phyloP scores from a whole-genome alignment of 75 land plant species.

The Pseudotsuga menziesii region DNA sequence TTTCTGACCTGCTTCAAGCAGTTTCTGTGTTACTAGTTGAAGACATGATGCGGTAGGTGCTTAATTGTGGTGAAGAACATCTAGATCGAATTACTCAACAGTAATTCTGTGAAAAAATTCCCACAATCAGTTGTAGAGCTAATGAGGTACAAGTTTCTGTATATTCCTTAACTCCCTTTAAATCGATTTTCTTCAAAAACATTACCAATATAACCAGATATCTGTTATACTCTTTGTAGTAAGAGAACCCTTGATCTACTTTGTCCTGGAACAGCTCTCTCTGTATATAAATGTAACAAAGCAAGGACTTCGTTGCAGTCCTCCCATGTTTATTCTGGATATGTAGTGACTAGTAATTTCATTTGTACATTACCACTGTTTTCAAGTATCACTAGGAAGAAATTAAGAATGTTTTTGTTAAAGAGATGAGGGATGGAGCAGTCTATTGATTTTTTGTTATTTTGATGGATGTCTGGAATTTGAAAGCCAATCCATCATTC shows the following conservation, averaged over 20 bases:
- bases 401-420: background rate
- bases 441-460: background rate
- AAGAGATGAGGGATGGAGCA: background rate
- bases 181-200: background rate
- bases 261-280: background rate
- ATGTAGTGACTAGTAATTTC: background rate
- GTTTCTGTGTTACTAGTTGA: background rate
- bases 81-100: background rate
- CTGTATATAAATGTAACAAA: background rate
- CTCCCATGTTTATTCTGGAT: background rate
- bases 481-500: too few species aligned
- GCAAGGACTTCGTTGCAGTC: background rate
- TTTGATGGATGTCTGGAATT: background rate
- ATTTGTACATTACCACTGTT: background rate
- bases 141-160: background rate
- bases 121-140: background rate
- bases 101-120: background rate
- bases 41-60: background rate
- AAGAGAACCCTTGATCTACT: background rate
- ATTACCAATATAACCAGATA: background rate
- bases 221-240: background rate
- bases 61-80: constrained; percentile 4
- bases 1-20: background rate
- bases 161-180: background rate
- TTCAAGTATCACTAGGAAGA: background rate